Evolutionary conservation across 768 basidiomycete species (phyloP).

Genomic region (Pleurotus giganteus): DNA sequence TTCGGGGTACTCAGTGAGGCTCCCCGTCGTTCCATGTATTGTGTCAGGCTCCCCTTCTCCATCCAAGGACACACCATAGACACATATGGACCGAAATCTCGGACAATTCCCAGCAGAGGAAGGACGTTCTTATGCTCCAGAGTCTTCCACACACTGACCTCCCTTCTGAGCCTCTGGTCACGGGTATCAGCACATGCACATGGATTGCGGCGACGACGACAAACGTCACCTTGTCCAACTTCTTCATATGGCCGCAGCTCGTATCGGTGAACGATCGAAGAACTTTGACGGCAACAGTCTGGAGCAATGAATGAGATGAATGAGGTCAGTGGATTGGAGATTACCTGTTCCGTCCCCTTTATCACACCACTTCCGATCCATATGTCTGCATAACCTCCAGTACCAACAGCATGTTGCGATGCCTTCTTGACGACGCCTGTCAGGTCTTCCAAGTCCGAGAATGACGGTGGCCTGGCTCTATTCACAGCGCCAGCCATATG

Average conservation of each 20-base stretch:
- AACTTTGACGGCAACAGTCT: conserved; percentile 12
- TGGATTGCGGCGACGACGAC: too few species aligned
- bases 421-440: not conserved
- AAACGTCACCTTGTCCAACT: conserved; percentile 8
- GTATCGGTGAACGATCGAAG: conserved; percentile 8
- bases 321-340: too few species aligned
- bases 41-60: conserved; percentile 23
- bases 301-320: not conserved
- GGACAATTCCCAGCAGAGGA: conserved; percentile 25
- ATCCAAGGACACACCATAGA: conserved; percentile 32
- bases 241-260: conserved; percentile 2
- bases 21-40: conserved; percentile 16
- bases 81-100: conserved; percentile 23
- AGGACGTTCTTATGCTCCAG: conserved; percentile 30
- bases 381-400: conserved; percentile 1
- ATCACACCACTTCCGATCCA: not conserved
- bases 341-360: not conserved
- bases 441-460: not conserved
- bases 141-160: conserved; percentile 25
- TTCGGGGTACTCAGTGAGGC: not conserved
- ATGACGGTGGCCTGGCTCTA: too few species aligned
- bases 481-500: too few species aligned
- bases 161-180: conserved; percentile 24
- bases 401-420: not conserved
- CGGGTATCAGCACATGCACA: too few species aligned